Conservation (phyloP, 163 green algal species). For the Chlamydomonas reinhardtii region DNA sequence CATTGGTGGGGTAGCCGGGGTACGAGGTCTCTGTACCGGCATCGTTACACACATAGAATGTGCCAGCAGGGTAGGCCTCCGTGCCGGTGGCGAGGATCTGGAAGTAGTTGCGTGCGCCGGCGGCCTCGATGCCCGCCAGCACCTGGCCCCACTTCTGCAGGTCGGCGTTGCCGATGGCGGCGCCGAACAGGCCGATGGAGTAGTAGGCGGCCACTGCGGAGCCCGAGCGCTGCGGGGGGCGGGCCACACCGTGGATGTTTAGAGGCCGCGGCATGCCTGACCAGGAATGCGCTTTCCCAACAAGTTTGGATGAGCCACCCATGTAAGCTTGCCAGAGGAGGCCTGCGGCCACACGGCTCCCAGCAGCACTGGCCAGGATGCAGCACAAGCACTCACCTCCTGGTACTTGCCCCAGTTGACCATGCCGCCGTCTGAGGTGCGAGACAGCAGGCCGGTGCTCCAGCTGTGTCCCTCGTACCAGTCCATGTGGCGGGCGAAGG, state of each 20-base stretch:
- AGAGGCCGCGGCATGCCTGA: no score
- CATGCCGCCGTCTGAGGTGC: neutral
- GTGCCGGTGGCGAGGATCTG: conserved; percentile 14
- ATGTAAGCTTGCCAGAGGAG: no score
- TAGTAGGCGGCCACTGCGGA: conserved; percentile 56
- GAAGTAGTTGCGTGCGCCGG: conserved; percentile 5
- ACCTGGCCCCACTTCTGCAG: conserved; percentile 51
- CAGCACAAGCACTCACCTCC: neutral
- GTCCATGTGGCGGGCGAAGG: conserved; percentile 56
- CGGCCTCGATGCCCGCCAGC: conserved; percentile 51
- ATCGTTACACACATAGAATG: neutral
- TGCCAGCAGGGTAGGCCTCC: conserved; percentile 5
- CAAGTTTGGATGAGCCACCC: no score
- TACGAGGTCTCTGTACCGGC: neutral
- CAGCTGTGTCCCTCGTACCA: conserved; percentile 33
- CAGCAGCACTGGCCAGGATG: neutral
- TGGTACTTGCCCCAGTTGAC: conserved; percentile 19
- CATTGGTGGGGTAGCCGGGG: neutral
- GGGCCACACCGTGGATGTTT: no score
- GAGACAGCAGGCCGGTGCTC: neutral
- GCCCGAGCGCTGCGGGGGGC: neutral
- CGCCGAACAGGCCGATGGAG: conserved; percentile 48
- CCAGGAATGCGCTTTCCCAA: neutral
- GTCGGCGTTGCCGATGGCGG: conserved; percentile 30
- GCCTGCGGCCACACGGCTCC: neutral